Evolutionary conservation across 2,329 filamentous ascomycete species (phyloP).

Genomic region (Colletotrichum sp.): DNA sequence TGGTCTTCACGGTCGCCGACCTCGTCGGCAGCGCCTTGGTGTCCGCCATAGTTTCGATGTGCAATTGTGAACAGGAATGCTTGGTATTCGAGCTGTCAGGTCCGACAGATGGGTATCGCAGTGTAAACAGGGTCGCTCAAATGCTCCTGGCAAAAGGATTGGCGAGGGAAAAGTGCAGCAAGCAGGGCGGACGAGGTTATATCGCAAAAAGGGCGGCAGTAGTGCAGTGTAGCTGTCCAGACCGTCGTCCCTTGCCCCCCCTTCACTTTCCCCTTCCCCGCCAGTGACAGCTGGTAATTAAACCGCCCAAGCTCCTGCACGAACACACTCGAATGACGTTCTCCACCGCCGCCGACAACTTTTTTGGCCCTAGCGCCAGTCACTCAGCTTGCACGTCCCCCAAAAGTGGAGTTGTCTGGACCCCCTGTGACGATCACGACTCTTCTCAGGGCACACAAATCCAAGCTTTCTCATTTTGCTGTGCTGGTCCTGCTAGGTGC

Average conservation of each 20-base stretch:
- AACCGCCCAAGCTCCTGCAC: conserved; percentile 14
- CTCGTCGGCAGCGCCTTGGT: conserved; percentile 46
- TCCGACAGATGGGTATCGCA: neutral
- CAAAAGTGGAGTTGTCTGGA: neutral
- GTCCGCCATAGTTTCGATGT: conserved; percentile 33
- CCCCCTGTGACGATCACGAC: conserved; percentile 20
- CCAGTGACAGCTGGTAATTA: conserved; percentile 17
- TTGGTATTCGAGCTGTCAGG: neutral
- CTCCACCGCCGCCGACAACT: conserved; percentile 5
- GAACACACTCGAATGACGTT: conserved; percentile 18
- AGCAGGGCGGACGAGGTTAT: neutral
- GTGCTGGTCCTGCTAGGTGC: neutral
- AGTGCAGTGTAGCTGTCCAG: neutral
- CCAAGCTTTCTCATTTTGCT: neutral
- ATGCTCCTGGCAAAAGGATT: neutral
- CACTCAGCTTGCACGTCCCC: neutral
- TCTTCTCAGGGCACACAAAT: neutral
- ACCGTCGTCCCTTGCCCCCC: neutral
- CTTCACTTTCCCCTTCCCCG: neutral
- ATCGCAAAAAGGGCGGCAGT: neutral
- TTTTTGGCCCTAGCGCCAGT: conserved; percentile 13
- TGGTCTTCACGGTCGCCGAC: conserved; percentile 43
- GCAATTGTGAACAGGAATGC: conserved; percentile 21
- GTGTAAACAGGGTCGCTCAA: neutral
- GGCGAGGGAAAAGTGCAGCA: neutral